Conservation (phyloP, 129 eudicot genomes). For the carrot (Daucus carota) region DH1_v3.0 NC_030389.2:45466501-45467000, state of each 20-base stretch:
- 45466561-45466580: constrained; percentile 50
- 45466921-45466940: too few species aligned
- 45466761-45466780: constrained; percentile 1
- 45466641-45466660: constrained; percentile 63
- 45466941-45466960: too few species aligned
- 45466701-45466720: background rate
- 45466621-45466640: constrained; percentile 43
- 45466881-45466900: constrained; percentile 41
- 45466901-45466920: too few species aligned
- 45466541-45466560: constrained; percentile 40
- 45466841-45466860: constrained; percentile 48
- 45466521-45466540: constrained; percentile 14
- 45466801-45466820: constrained; percentile 30
- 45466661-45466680: constrained; percentile 67
- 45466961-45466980: too few species aligned
- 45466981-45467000: too few species aligned
- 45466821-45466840: constrained; percentile 29
- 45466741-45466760: background rate
- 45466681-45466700: constrained; percentile 53
- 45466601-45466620: constrained; percentile 26
- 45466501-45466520: constrained; percentile 17
- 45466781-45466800: constrained; percentile 45
- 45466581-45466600: constrained; percentile 29
- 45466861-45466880: constrained; percentile 49
- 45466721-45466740: background rate